These are phyloP conservation scores for Erodium trifolium DNA, from an alignment of 441 rosid species.

Conservation along the genomic window DNA sequence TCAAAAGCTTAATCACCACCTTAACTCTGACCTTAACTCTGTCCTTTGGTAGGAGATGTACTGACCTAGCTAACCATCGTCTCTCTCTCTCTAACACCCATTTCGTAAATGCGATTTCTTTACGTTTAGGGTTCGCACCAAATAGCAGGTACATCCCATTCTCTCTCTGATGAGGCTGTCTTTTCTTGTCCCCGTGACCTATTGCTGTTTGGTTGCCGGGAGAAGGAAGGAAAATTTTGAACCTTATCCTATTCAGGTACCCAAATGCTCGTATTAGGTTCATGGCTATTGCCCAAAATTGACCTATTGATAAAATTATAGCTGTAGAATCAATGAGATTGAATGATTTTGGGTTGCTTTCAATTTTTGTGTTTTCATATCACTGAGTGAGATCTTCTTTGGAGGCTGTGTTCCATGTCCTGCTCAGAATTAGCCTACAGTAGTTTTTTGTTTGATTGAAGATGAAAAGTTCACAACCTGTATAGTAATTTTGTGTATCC, in stretches of 20 bases:
- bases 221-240: neutral
- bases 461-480: no score
- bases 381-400: no score
- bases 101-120: neutral
- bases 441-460: no score
- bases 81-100: neutral
- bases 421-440: no score
- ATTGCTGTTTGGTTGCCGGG: neutral
- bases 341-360: neutral
- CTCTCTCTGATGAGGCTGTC: neutral
- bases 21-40: no score
- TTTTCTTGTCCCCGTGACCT: constrained; percentile 5
- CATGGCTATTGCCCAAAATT: neutral
- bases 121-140: neutral
- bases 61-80: no score
- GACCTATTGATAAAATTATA: neutral
- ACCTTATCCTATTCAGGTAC: neutral
- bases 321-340: neutral
- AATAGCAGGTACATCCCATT: neutral
- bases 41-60: no score
- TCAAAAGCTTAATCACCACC: no score
- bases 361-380: neutral
- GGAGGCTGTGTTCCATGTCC: no score
- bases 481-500: no score
- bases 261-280: neutral